phyloP scores from a whole-genome alignment of 805 yeast species.

The Dipodascopsis tothii region DNA sequence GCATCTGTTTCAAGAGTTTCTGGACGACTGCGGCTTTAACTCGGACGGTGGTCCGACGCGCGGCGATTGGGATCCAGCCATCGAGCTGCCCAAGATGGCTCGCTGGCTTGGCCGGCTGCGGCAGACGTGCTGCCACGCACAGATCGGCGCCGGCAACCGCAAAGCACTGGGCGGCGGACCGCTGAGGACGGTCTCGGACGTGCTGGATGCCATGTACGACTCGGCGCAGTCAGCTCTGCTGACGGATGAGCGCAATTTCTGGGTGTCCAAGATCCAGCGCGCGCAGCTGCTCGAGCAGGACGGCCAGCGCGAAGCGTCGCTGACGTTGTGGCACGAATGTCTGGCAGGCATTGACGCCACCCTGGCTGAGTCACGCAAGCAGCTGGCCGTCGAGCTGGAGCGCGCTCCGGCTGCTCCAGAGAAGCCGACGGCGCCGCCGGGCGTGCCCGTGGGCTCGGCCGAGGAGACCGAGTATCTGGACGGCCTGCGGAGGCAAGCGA shows the following conservation, averaged over 20 bases:
- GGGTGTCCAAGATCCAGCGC: constrained; percentile 44
- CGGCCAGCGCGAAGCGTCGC: constrained; percentile 46
- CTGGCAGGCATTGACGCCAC: constrained; percentile 31
- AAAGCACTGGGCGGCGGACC: constrained; percentile 29
- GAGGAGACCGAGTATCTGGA: background rate
- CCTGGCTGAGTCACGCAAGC: constrained; percentile 22
- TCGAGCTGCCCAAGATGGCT: constrained; percentile 34
- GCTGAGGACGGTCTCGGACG: constrained; percentile 54
- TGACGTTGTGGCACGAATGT: constrained; percentile 40
- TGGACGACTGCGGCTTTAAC: constrained; percentile 42
- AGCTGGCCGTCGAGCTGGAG: constrained; percentile 20
- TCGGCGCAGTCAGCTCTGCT: constrained; percentile 46
- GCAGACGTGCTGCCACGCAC: constrained; percentile 77
- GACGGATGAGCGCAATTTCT: constrained; percentile 43
- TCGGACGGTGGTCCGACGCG: constrained; percentile 16
- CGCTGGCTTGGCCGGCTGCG: constrained; percentile 64
- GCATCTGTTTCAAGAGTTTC: constrained; percentile 52
- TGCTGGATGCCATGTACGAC: constrained; percentile 56
- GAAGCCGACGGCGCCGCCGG: constrained; percentile 4
- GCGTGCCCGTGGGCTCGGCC: background rate
- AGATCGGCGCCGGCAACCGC: constrained; percentile 27
- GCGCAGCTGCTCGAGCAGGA: constrained; percentile 64
- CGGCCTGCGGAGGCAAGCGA: background rate
- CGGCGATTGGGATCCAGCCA: constrained; percentile 17
- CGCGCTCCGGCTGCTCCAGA: no score